Base-by-base conservation (phyloP, 441 rosid species). In the Pelargonium australe region DNA sequence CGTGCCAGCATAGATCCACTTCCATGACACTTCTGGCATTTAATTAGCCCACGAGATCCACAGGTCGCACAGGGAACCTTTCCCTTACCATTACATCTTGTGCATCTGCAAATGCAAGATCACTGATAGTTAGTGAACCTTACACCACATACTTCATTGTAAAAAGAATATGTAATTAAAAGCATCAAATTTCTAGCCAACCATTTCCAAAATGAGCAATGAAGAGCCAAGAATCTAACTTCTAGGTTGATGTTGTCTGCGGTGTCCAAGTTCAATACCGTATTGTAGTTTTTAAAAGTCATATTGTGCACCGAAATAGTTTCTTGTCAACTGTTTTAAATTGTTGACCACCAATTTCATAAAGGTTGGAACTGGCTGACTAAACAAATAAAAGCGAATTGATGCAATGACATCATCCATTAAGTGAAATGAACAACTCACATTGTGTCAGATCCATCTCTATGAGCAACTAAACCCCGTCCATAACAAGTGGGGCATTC, bases 361-460 rank as follows among this genome's bases (percentile, higher is more conserved):
- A 34, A 3, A 34, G 37, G 37, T 34, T 34, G 37, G 37, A 34
- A 34, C 37, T 34, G 37, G 37, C 37, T 34, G 37, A 34, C 37
- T 34, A 34, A 34, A 34, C 37, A 34, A 34, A 20, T 20, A 34
- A 1, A 34, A 34, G 37, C 4, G 37, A 34, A 0, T 34, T 34
- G 37, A 34, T 34, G 37, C 37, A 34, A 34, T 4, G 37, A 34
- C 37, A 34, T 34, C 37, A 34, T 34, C 37, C 37, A 34, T 34
- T 34, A 34, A 34, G 37, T 34, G 37, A 34, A 34, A 34, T 34
- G 37, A 75, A 69, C 58, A 70, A 68, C 84, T 81, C 76, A 91
- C 98, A 72, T 79, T 40, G 98, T 74, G 85, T 94, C 98, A 40
- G 98, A 94, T 72, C 95, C 98, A 79, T 94, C 97, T 82, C 78